These are phyloP conservation scores for Radiomyces spectabilis DNA, from an alignment of 192 early-diverging fungal species.

Conservation along the genomic window DNA sequence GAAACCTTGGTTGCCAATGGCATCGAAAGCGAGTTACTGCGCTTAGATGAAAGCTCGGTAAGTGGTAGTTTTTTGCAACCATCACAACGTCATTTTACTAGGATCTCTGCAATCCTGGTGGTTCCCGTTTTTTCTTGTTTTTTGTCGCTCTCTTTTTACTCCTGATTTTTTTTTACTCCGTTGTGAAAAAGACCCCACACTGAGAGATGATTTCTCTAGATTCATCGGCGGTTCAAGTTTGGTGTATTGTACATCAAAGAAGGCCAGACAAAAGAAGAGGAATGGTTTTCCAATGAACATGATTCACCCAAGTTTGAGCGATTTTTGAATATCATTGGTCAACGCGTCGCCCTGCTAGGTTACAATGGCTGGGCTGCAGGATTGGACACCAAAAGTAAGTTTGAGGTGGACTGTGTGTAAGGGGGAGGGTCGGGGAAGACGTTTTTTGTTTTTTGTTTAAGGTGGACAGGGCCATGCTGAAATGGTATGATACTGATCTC, in stretches of 20 bases:
- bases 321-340: slow-evolving; percentile 65
- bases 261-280: slow-evolving; percentile 69
- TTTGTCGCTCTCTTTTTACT: not conserved
- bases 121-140: slow-evolving; percentile 1
- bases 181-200: too few species aligned
- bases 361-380: slow-evolving; percentile 74
- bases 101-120: not conserved
- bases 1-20: slow-evolving; percentile 29
- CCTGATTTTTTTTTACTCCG: too few species aligned
- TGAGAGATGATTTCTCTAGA: slow-evolving; percentile 12
- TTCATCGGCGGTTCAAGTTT: slow-evolving; percentile 61
- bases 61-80: too few species aligned
- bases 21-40: slow-evolving; percentile 55
- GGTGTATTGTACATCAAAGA: slow-evolving; percentile 63
- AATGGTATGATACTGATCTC: too few species aligned
- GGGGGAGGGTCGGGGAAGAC: too few species aligned
- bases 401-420: too few species aligned
- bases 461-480: too few species aligned
- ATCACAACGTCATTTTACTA: too few species aligned
- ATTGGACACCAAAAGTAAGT: slow-evolving; percentile 59
- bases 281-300: slow-evolving; percentile 66
- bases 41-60: slow-evolving; percentile 69
- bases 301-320: slow-evolving; percentile 46
- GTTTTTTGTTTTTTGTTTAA: too few species aligned
- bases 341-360: slow-evolving; percentile 61